Base-by-base conservation (phyloP, 768 basidiomycete genomes). In the Trametes cubensis region DNA sequence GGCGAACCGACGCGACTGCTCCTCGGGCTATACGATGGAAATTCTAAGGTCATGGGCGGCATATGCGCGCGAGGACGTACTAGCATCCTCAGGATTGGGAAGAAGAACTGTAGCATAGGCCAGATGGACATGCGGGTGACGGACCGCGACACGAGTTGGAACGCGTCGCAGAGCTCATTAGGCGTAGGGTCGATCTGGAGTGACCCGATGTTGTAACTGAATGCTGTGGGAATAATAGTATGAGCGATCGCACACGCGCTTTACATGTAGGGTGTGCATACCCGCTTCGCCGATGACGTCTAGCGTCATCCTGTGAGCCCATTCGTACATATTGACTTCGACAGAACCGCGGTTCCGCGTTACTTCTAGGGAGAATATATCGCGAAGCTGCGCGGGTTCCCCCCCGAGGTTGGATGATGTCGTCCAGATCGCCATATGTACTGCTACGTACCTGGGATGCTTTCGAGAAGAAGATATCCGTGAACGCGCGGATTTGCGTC, bases 401-500 rank as follows among this genome's bases (percentile, higher is more conserved):
- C 7, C 28, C 28, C 28, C 7, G 28, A 28, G 28, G 28, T 28
- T 28, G 3, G 28, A 28, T 28, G 28, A 28, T 7, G 28, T 28
- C 28, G 28, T 28, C 28, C 7, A n/a, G n/a, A n/a, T 28, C 28
- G 28, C 28, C 4, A 7, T 3, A 3, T 28, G 28, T 1, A 18
- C 25, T 26, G 20, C 41, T 6, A 21, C 56, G 20, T 68, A 83
- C 86, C 71, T 82, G 73, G 0, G 79, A 64, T 0, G 87, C 75
- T 70, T 87, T 88, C 2, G 79, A 77, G 4, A 85, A 62, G 63
- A 89, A 87, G 8, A 84, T 81, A 15, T 78, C 78, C 0, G 84
- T 85, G 14, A 88, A 69, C 45, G 81, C 82, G 3, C 86, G 76
- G 38, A 88, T 79, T 66, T 87, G 85, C 2, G 78, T 71, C 1